A percentile compares a stretch with the other conserved stretches of the same genome.
phyloP scores from a whole-genome alignment of 441 rosid genomes.

The Pelargonium citronellum region DNA sequence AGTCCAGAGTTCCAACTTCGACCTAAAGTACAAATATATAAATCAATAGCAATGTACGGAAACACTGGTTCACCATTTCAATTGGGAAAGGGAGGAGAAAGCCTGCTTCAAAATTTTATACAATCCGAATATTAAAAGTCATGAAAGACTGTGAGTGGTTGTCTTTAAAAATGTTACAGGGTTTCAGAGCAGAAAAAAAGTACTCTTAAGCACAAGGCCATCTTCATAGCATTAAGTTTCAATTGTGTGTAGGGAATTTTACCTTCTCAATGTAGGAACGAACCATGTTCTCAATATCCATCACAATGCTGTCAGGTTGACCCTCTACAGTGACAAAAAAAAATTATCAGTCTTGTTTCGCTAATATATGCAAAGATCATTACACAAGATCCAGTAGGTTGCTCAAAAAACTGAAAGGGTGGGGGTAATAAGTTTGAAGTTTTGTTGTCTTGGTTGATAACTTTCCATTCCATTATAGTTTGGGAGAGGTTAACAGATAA shows the following conservation, averaged over 20 bases:
- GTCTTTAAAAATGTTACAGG: no score
- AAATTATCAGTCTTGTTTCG: conserved; percentile 22
- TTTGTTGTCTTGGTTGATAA: neutral
- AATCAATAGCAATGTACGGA: no score
- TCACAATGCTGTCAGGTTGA: conserved; percentile 77
- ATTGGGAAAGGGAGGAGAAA: no score
- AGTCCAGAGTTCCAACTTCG: no score
- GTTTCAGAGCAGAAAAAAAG: no score
- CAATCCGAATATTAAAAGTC: no score
- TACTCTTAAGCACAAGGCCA: no score
- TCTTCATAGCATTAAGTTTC: no score
- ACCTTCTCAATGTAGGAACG: conserved; percentile 90
- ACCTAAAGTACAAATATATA: no score
- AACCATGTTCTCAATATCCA: conserved; percentile 94
- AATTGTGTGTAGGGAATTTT: conserved; percentile 17
- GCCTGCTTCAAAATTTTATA: no score
- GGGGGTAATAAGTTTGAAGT: neutral
- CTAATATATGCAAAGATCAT: conserved; percentile 8
- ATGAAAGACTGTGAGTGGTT: no score
- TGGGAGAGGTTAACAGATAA: neutral
- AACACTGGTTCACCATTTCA: no score
- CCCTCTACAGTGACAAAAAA: conserved; percentile 57
- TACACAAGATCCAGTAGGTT: neutral
- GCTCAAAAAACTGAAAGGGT: conserved; percentile 4
- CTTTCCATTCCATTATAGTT: neutral